These are phyloP conservation scores for Diospyros lotus DNA, from an alignment of 148 eudicot genomes.

Conservation along the genomic window DNA sequence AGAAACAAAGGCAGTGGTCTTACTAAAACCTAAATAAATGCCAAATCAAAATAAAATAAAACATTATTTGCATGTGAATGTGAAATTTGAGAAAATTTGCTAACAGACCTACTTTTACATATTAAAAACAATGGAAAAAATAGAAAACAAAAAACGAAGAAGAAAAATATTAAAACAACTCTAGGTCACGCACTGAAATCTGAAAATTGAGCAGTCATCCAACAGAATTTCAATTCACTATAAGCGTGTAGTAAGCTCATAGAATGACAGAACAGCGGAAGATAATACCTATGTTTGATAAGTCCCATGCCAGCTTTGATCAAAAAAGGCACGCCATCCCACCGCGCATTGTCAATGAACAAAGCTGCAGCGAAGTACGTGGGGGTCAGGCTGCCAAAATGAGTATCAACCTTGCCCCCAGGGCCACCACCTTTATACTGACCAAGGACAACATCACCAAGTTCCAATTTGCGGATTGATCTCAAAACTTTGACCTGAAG, in stretches of 20 bases:
- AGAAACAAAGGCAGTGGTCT: too few species aligned
- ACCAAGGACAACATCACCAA: conserved; percentile 26
- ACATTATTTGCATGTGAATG: too few species aligned
- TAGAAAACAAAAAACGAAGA: neutral
- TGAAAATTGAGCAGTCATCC: neutral
- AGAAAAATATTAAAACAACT: neutral
- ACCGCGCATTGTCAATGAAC: conserved; percentile 33
- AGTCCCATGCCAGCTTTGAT: conserved; percentile 32
- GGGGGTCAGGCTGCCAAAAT: conserved; percentile 23
- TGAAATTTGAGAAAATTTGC: too few species aligned
- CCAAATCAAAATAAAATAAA: too few species aligned
- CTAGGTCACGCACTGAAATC: neutral
- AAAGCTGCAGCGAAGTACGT: conserved; percentile 34
- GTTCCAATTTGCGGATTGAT: conserved; percentile 28
- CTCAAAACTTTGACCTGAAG: conserved; percentile 43
- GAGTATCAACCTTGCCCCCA: conserved; percentile 21
- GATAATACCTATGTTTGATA: conserved; percentile 19
- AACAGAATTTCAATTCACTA: neutral
- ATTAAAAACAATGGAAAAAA: too few species aligned
- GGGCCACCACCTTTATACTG: conserved; percentile 31
- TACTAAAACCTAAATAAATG: too few species aligned
- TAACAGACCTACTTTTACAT: too few species aligned
- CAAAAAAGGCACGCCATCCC: conserved; percentile 43
- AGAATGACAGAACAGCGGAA: neutral
- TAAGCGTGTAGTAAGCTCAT: neutral